These are phyloP conservation scores for Westerdykella ornata DNA, from an alignment of 2,329 filamentous ascomycete genomes.

Conservation along the genomic window DNA sequence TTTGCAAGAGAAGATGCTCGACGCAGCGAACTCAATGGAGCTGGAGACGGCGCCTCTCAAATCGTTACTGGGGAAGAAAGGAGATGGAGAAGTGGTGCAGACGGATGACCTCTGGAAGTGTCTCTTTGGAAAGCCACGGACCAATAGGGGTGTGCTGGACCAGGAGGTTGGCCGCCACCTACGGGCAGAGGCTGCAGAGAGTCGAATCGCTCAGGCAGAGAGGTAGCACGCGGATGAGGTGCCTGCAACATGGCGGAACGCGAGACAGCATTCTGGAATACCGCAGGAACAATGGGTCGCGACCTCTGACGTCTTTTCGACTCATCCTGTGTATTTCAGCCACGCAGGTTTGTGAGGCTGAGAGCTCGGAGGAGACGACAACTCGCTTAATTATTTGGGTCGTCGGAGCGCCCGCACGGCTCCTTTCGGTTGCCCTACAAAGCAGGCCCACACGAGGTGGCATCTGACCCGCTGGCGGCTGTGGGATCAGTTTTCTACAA, in stretches of 20 bases:
- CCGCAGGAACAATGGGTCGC: too few relatives aligned
- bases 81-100: conserved; percentile 72
- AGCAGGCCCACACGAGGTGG: too few relatives aligned
- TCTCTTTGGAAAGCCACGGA: conserved; percentile 59
- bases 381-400: too few relatives aligned
- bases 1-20: conserved; percentile 58
- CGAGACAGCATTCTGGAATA: too few relatives aligned
- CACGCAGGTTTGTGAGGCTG: too few relatives aligned
- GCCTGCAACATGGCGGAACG: neutral
- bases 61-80: conserved; percentile 62
- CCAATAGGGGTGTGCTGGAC: conserved; percentile 34
- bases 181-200: conserved; percentile 51
- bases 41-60: conserved; percentile 65
- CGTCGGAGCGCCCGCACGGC: too few relatives aligned
- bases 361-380: too few relatives aligned
- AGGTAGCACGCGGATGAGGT: neutral
- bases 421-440: too few relatives aligned
- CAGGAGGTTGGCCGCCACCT: conserved; percentile 47
- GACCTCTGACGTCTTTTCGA: too few relatives aligned
- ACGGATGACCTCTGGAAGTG: conserved; percentile 82
- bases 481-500: too few relatives aligned
- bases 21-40: conserved; percentile 78
- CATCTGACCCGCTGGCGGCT: too few relatives aligned
- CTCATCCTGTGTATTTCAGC: too few relatives aligned
- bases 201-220: conserved; percentile 21